Conservation (phyloP, 805 yeast species). For the Komagataella pseudopastoris region DNA sequence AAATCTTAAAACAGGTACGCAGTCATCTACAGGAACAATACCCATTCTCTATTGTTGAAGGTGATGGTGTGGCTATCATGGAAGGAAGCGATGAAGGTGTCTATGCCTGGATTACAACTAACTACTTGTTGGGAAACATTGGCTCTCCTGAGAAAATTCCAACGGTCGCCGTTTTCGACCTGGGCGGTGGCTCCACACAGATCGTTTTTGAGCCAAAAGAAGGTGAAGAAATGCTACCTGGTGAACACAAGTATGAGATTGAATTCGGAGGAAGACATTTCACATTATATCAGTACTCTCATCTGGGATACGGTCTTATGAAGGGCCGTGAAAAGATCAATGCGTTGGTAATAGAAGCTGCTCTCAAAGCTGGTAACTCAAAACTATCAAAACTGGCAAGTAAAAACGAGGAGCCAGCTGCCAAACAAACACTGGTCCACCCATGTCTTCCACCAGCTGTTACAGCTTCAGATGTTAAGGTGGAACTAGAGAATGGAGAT, state of each 20-base stretch:
- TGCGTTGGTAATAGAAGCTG: constrained; percentile 40
- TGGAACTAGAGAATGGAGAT: constrained; percentile 29
- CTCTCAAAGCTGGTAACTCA: constrained; percentile 20
- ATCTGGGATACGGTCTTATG: constrained; percentile 91
- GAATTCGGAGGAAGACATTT: constrained; percentile 74
- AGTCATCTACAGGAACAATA: constrained; percentile 61
- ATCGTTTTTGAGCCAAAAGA: constrained; percentile 89
- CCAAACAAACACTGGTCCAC: constrained; percentile 37
- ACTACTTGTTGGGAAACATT: constrained; percentile 85
- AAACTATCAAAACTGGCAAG: constrained; percentile 17
- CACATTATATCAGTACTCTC: constrained; percentile 83
- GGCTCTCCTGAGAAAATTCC: constrained; percentile 65
- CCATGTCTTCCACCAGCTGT: constrained; percentile 86
- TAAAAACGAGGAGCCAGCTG: constrained; percentile 24
- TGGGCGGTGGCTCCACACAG: constrained; percentile 98
- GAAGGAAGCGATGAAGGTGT: constrained; percentile 97
- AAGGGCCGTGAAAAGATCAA: constrained; percentile 83
- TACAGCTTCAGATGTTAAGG: constrained; percentile 43
- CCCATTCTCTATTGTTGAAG: constrained; percentile 86
- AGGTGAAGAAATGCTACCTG: constrained; percentile 56
- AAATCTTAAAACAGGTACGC: constrained; percentile 67
- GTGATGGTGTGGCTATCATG: constrained; percentile 86
- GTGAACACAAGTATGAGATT: constrained; percentile 78
- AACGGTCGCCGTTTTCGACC: constrained; percentile 94
- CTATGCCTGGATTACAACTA: constrained; percentile 96